Percentiles rank a stretch among this genome's conserved stretches.
Conservation (phyloP, 163 green algal genomes). For the Coccomyxa subellipsoidea region DNA sequence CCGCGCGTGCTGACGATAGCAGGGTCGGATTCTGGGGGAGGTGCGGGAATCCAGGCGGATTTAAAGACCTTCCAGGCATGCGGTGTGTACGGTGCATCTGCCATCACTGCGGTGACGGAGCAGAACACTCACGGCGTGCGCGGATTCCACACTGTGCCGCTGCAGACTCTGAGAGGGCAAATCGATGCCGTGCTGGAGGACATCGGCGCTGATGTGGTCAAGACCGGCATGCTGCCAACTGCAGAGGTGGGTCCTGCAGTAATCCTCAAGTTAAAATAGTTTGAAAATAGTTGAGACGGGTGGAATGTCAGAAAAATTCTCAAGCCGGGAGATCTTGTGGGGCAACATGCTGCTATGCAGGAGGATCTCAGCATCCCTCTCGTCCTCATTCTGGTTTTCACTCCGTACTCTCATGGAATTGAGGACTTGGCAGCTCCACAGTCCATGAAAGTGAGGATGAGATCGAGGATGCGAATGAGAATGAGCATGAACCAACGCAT, state of each 20-base stretch:
- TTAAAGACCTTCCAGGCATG: slow-evolving; percentile 73
- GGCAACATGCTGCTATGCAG: too few species aligned
- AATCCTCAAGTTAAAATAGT: too few species aligned
- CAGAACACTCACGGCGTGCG: slow-evolving; percentile 90
- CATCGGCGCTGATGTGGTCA: slow-evolving; percentile 80
- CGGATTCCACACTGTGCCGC: slow-evolving; percentile 57
- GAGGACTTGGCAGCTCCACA: too few species aligned
- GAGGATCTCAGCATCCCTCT: too few species aligned
- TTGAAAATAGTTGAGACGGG: too few species aligned
- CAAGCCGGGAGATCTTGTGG: too few species aligned
- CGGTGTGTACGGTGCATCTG: slow-evolving; percentile 75
- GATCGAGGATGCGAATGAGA: too few species aligned
- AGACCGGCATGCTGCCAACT: slow-evolving; percentile 94
- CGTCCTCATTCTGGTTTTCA: too few species aligned
- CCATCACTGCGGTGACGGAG: slow-evolving; percentile 86
- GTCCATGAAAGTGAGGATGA: too few species aligned
- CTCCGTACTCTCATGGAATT: too few species aligned
- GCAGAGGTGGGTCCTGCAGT: slow-evolving; percentile 41
- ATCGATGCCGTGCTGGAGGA: slow-evolving; percentile 82
- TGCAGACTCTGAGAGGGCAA: slow-evolving; percentile 70
- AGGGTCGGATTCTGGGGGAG: slow-evolving; percentile 88
- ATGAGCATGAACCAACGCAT: too few species aligned
- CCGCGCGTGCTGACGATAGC: slow-evolving; percentile 83
- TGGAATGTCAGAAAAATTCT: too few species aligned
- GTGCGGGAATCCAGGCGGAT: slow-evolving; percentile 88